phyloP scores from a whole-genome alignment of 2,329 filamentous ascomycete species.

The Fusarium zealandicum region DNA sequence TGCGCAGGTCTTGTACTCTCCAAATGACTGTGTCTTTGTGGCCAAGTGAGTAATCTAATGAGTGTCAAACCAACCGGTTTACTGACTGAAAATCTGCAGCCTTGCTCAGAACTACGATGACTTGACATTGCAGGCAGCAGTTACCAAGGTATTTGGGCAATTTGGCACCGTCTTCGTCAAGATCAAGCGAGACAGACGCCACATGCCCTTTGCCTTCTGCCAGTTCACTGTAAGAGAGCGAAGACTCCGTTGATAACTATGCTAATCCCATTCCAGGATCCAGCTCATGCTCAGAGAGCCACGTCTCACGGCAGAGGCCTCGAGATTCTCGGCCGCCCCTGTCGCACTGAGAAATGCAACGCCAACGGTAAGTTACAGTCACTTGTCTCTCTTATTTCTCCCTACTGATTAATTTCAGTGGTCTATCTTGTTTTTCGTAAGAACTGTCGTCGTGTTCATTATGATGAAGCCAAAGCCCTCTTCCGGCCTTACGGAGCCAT shows the following conservation, averaged over 20 bases:
- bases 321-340: constrained; percentile 62
- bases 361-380: constrained; percentile 59
- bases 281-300: constrained; percentile 58
- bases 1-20: constrained; percentile 60
- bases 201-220: constrained; percentile 70
- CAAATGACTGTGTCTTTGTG: constrained; percentile 68
- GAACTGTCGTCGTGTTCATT: constrained; percentile 46
- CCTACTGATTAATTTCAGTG: constrained; percentile 48
- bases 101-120: constrained; percentile 60
- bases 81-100: constrained; percentile 45
- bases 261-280: constrained; percentile 50
- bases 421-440: constrained; percentile 56
- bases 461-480: constrained; percentile 54
- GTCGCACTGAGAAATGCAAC: constrained; percentile 66
- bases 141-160: constrained; percentile 59
- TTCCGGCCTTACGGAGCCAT: constrained; percentile 56
- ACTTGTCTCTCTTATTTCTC: background rate
- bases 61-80: too few species aligned
- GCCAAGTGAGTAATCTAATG: constrained; percentile 63
- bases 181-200: constrained; percentile 63
- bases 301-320: constrained; percentile 55
- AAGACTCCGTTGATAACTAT: background rate
- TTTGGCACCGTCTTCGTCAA: constrained; percentile 68
- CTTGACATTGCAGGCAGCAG: constrained; percentile 57
- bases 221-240: constrained; percentile 61